A percentile compares a stretch with the other conserved stretches of the same genome.
These are phyloP conservation scores for Microstroma glucosiphilum DNA, from an alignment of 1,284 basidiomycete species.

Conservation along the genomic window DNA sequence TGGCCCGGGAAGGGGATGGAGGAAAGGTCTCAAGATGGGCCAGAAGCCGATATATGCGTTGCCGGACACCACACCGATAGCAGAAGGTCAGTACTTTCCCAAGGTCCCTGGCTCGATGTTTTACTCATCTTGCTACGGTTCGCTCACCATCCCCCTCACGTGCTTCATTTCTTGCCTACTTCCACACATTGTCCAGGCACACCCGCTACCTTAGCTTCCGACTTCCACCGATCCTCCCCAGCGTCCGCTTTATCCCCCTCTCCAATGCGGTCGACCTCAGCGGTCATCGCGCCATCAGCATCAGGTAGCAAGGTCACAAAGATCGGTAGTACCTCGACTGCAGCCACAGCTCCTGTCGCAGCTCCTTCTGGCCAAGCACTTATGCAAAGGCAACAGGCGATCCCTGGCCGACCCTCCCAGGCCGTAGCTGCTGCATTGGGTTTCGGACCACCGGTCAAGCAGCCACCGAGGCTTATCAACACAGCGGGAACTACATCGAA, in stretches of 20 bases:
- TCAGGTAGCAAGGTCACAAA: background rate
- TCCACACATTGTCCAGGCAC: background rate
- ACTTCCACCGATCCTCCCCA: background rate
- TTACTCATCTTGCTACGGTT: background rate
- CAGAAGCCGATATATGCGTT: slow-evolving; percentile 42
- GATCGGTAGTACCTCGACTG: background rate
- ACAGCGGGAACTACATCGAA: background rate
- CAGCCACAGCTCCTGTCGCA: background rate
- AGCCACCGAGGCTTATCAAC: background rate
- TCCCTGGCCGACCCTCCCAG: background rate
- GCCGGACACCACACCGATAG: slow-evolving; percentile 4
- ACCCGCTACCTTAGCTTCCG: slow-evolving; percentile 3
- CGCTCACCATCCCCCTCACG: background rate
- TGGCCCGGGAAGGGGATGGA: slow-evolving; percentile 47
- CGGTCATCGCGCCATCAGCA: background rate
- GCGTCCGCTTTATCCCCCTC: background rate
- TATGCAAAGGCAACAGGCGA: background rate
- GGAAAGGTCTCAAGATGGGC: slow-evolving; percentile 46
- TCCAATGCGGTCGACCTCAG: background rate
- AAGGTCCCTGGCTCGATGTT: background rate
- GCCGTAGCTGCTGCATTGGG: background rate
- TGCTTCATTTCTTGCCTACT: background rate
- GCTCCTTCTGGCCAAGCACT: background rate
- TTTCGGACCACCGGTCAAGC: slow-evolving; percentile 4
- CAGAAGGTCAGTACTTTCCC: background rate